Evolutionary conservation across 257 asterid genomes (phyloP), one percentile per base, ranked within the genome.

Genomic region (Rhazya stricta): DNA sequence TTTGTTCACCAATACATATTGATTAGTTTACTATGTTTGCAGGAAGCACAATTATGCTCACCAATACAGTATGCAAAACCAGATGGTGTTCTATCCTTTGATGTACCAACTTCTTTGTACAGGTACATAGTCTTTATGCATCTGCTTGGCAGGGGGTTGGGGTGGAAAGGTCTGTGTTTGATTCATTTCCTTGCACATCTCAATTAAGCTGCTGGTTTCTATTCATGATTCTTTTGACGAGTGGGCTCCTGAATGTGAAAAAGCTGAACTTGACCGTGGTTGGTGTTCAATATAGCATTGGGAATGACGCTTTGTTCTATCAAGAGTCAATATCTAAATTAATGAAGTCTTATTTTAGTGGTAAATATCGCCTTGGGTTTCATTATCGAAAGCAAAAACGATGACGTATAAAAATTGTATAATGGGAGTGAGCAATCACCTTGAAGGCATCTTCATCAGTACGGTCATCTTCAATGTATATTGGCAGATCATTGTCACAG

Each of bases 401-500:
- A n/a, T n/a, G n/a, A n/a, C n/a, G n/a, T n/a, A n/a, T n/a, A n/a
- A n/a, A n/a, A n/a, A n/a, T n/a, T n/a, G n/a, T n/a, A n/a, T n/a
- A n/a, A n/a, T n/a, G n/a, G n/a, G n/a, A n/a, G n/a, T n/a, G n/a
- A n/a, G n/a, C n/a, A n/a, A 29, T 75, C 84, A 89, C 98, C 98
- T 91, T 94, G 76, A 94, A 94, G 80, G 98, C 98, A 74, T 93
- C 98, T 84, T 93, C 98, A 70, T 93, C 98, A 1, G 98, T 93
- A 37, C 98, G 92, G 82, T 93, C 98, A 82, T 93, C 98, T 78
- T 97, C 98, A 73, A 91, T 84, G 62, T 93, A 93, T 82, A 93
- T 90, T 39, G 98, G 98, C 67, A 93, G 85, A 71, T 90, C 92
- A 71, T 90, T 91, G 16, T 87, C 91, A 19, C 85, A 80, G 76